phyloP scores from a whole-genome alignment of 371 early-diverging fungal species.

The Saksenaea vasiformis region DNA sequence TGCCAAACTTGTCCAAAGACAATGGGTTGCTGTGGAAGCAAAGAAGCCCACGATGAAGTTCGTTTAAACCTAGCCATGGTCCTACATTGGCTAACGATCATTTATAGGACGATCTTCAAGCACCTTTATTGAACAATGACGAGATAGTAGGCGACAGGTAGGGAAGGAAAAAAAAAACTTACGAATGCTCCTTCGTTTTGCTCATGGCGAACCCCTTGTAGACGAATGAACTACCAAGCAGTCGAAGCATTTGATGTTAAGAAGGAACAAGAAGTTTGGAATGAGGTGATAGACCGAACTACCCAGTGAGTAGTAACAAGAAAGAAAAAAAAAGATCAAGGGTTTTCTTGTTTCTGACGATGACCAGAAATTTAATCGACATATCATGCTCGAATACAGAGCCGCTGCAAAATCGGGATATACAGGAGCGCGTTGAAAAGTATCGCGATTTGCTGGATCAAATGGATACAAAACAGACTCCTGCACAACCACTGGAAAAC shows the following conservation, averaged over 20 bases:
- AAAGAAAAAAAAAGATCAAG: no score
- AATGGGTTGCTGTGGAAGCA: slow-evolving; percentile 53
- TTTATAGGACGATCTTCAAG: slow-evolving; percentile 33
- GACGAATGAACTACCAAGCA: slow-evolving; percentile 36
- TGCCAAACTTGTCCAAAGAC: background rate
- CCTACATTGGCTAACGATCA: background rate
- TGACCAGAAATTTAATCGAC: slow-evolving; percentile 48
- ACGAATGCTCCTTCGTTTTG: background rate
- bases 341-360: background rate
- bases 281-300: slow-evolving; percentile 46
- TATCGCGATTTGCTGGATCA: slow-evolving; percentile 36
- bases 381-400: slow-evolving; percentile 49
- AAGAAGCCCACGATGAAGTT: slow-evolving; percentile 46
- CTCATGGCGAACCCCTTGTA: slow-evolving; percentile 1
- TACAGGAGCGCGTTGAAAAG: slow-evolving; percentile 44
- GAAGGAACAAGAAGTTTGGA: slow-evolving; percentile 52
- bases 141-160: slow-evolving; percentile 30
- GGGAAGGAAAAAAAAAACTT: background rate
- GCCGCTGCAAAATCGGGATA: slow-evolving; percentile 48
- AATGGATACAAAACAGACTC: background rate
- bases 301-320: slow-evolving; percentile 49
- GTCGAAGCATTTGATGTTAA: slow-evolving; percentile 42
- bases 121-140: slow-evolving; percentile 32
- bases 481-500: background rate
- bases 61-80: background rate